phyloP scores from a whole-genome alignment of 306 rosid species.

The Cicer judaicum region DNA sequence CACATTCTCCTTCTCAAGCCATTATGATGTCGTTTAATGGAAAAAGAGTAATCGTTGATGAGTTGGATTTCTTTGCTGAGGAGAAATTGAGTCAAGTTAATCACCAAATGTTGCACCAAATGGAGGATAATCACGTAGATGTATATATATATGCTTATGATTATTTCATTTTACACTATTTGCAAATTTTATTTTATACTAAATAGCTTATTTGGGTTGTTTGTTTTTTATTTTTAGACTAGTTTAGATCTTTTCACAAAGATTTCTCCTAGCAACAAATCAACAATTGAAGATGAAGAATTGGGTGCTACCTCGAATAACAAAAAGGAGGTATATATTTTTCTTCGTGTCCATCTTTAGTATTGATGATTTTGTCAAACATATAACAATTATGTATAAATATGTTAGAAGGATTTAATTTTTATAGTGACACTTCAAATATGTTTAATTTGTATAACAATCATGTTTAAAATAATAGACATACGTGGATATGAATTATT shows the following conservation, averaged over 20 bases:
- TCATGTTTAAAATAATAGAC: no score
- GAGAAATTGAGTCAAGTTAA: slow-evolving; percentile 8
- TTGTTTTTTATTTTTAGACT: slow-evolving; percentile 45
- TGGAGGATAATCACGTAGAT: slow-evolving; percentile 50
- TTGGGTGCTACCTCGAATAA: slow-evolving; percentile 35
- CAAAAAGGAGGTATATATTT: slow-evolving; percentile 30
- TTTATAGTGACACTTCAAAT: no score
- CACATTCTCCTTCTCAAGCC: slow-evolving; percentile 37
- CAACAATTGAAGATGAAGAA: slow-evolving; percentile 49
- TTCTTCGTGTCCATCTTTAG: neutral
- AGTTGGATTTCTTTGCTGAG: slow-evolving; percentile 58
- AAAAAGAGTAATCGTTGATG: slow-evolving; percentile 48
- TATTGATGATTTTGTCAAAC: neutral
- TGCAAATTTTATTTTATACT: neutral
- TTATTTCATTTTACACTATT: neutral
- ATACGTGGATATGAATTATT: no score
- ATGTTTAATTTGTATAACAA: no score
- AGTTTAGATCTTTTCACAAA: slow-evolving; percentile 57
- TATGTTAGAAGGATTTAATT: neutral
- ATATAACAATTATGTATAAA: neutral
- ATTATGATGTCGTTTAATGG: slow-evolving; percentile 37
- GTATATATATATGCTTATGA: slow-evolving; percentile 36
- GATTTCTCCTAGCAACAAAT: slow-evolving; percentile 28
- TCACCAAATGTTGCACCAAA: slow-evolving; percentile 19
- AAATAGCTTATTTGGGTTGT: neutral